Conservation (phyloP, 345 rosid species). For the Barbarea vulgaris region DNA sequence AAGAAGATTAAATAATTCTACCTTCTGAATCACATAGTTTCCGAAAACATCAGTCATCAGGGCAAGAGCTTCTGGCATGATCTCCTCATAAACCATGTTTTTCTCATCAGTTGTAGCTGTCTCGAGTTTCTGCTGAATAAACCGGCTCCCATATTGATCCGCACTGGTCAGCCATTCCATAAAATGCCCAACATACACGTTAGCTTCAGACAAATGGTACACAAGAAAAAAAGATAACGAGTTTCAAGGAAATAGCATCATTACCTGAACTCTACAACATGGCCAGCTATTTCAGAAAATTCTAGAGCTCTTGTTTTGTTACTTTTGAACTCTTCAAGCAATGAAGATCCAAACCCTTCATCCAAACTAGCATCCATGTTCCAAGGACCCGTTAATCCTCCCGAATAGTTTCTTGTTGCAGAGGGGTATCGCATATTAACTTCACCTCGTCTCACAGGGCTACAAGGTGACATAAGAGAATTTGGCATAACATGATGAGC, state of each 20-base stretch:
- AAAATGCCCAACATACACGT: not conserved
- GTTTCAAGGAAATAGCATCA: not conserved
- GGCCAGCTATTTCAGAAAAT: slow-evolving; percentile 69
- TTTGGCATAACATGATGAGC: slow-evolving; percentile 58
- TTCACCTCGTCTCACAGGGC: slow-evolving; percentile 62
- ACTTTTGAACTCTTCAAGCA: slow-evolving; percentile 77
- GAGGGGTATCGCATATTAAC: slow-evolving; percentile 55
- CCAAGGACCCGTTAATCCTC: slow-evolving; percentile 63
- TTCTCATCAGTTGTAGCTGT: slow-evolving; percentile 82
- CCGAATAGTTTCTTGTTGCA: slow-evolving; percentile 55
- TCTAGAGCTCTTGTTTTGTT: slow-evolving; percentile 70
- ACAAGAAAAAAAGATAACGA: not conserved
- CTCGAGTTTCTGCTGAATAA: slow-evolving; percentile 97
- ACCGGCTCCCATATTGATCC: slow-evolving; percentile 94
- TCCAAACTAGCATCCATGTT: slow-evolving; percentile 56
- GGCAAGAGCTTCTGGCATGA: slow-evolving; percentile 78
- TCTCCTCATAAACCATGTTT: slow-evolving; percentile 85
- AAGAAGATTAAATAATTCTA: slow-evolving; percentile 28
- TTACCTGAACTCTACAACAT: slow-evolving; percentile 81
- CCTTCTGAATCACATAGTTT: slow-evolving; percentile 96
- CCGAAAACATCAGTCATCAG: slow-evolving; percentile 97
- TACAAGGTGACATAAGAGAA: slow-evolving; percentile 55
- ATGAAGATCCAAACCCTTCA: slow-evolving; percentile 59
- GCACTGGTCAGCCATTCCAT: slow-evolving; percentile 42
- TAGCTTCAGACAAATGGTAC: not conserved